Conservation (phyloP, 2,329 filamentous ascomycete species). For the Aspergillus puulaauensis region DNA sequence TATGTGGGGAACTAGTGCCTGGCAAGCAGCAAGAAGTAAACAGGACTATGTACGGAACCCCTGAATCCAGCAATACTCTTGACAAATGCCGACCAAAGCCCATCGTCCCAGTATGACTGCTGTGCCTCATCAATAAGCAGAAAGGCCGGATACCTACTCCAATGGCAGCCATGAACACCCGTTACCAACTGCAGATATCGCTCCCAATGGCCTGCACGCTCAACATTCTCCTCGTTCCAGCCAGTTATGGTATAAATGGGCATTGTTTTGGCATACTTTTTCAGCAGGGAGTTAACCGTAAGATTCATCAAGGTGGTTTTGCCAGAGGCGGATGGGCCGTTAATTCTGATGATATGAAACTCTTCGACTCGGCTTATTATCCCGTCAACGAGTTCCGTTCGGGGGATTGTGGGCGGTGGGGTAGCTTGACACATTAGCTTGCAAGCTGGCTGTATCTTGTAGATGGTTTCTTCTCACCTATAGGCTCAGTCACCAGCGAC, state of each 20-base stretch:
- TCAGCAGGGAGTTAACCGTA: constrained; percentile 9
- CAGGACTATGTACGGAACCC: no score
- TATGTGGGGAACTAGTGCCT: neutral
- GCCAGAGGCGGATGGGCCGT: constrained; percentile 11
- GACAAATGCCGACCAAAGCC: no score
- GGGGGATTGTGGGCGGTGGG: neutral
- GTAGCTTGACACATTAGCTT: neutral
- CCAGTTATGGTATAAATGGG: no score
- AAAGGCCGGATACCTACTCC: no score
- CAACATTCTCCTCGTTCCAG: no score
- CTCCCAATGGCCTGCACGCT: no score
- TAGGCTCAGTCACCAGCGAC: neutral
- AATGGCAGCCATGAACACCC: no score
- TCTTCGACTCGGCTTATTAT: constrained; percentile 8
- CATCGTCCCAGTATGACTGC: no score
- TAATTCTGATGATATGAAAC: constrained; percentile 10
- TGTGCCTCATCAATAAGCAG: no score
- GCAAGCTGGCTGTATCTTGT: neutral
- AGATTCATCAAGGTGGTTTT: constrained; percentile 16
- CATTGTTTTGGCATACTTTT: no score
- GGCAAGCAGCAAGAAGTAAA: constrained; percentile 6
- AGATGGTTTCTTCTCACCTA: neutral
- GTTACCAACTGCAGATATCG: no score
- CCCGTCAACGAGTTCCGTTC: neutral
- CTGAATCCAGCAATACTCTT: no score